Percentiles rank a stretch among this genome's conserved stretches.
phyloP scores from a whole-genome alignment of 495 filamentous ascomycete genomes.

The Sabuloglossum arenarium region DNA sequence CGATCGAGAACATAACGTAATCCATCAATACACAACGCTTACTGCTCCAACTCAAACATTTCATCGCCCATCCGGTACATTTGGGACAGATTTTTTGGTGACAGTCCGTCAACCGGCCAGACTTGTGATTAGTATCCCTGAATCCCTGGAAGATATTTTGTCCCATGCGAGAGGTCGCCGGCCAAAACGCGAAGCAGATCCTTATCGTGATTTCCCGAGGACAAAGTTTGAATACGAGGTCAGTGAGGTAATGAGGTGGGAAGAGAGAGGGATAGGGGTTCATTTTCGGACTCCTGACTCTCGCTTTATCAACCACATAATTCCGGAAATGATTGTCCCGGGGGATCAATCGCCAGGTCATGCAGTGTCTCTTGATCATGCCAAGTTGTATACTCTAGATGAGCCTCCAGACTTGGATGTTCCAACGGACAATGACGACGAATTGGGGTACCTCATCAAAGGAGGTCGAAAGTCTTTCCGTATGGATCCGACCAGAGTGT shows the following conservation, averaged over 20 bases:
- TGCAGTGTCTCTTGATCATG: not conserved
- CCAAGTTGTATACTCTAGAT: not conserved
- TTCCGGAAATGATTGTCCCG: not conserved
- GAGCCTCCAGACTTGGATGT: not conserved
- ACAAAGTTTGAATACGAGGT: slow-evolving; percentile 1
- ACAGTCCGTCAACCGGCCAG: not conserved
- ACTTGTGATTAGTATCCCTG: not conserved
- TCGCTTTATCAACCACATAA: slow-evolving; percentile 10
- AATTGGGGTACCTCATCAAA: not conserved
- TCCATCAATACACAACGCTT: not conserved
- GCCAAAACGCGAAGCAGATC: not conserved
- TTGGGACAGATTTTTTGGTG: not conserved
- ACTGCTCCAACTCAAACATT: not conserved
- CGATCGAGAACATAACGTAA: not conserved
- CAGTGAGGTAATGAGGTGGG: slow-evolving; percentile 2
- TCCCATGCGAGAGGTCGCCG: not conserved
- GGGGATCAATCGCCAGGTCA: not conserved
- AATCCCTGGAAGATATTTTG: not conserved
- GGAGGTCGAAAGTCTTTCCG: slow-evolving; percentile 2
- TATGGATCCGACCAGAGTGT: not conserved
- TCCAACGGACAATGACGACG: not conserved
- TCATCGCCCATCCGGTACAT: slow-evolving; percentile 1
- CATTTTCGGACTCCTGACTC: not conserved
- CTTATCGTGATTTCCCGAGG: not conserved
- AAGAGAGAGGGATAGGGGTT: not conserved